Conservation (phyloP, 2,329 filamentous ascomycete genomes). For the Fusarium sp. region DNA sequence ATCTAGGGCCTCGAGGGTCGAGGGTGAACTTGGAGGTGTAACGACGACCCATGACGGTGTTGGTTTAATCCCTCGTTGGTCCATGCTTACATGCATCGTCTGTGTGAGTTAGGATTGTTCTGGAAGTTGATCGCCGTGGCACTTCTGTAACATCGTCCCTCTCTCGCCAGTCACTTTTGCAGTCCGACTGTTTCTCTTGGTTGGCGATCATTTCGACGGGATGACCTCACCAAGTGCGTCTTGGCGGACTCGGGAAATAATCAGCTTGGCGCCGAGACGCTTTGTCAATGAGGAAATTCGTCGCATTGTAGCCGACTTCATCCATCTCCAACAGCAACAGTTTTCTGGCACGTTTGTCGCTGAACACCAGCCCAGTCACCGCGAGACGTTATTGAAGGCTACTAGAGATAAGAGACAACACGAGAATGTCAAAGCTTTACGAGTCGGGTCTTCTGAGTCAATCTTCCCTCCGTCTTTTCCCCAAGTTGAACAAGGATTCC, state of each 20-base stretch:
- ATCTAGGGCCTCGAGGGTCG: background rate
- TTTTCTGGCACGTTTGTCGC: background rate
- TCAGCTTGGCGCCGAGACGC: conserved; percentile 7
- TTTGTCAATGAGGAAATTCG: background rate
- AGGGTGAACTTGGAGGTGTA: background rate
- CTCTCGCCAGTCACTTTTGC: background rate
- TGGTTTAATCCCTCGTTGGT: conserved; percentile 25
- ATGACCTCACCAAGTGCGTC: conserved; percentile 21
- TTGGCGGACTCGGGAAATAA: conserved; percentile 25
- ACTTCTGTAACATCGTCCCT: conserved; percentile 7
- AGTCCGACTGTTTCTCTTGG: background rate
- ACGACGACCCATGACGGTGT: background rate
- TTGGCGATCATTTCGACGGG: conserved; percentile 6
- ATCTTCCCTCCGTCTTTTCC: background rate
- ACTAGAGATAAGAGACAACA: background rate
- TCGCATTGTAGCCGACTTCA: background rate
- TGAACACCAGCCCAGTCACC: background rate
- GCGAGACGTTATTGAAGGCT: background rate
- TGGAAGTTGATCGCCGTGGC: conserved; percentile 23
- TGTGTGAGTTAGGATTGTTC: background rate
- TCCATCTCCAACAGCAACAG: accelerated
- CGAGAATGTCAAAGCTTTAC: background rate
- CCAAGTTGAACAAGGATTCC: background rate
- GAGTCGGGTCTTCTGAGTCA: background rate
- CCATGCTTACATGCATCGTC: conserved; percentile 12